phyloP scores from a whole-genome alignment of 2,329 filamentous ascomycete species.

The Claviceps arundinis region DNA sequence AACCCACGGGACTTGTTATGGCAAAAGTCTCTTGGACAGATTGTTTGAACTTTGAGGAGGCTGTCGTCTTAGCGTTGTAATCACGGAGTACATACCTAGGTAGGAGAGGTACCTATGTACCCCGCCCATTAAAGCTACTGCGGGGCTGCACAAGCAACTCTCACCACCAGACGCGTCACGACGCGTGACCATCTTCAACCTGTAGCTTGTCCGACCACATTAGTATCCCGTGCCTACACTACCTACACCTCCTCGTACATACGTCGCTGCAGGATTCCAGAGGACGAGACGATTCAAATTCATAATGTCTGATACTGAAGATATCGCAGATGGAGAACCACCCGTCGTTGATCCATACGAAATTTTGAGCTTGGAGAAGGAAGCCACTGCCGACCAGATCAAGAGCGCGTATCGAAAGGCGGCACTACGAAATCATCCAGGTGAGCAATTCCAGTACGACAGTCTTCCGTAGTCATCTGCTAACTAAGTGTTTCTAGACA shows the following conservation, averaged over 20 bases:
- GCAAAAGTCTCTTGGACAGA: neutral
- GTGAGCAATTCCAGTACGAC: slow-evolving; percentile 30
- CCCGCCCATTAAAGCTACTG: slow-evolving; percentile 4
- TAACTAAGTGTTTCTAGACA: slow-evolving; percentile 41
- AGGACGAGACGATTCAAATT: neutral
- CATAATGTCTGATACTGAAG: slow-evolving; percentile 36
- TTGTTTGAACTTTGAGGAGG: neutral
- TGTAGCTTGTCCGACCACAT: neutral
- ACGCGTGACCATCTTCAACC: slow-evolving; percentile 9
- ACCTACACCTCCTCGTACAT: neutral
- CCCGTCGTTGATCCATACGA: slow-evolving; percentile 65
- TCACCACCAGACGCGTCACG: slow-evolving; percentile 5
- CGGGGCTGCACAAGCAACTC: neutral
- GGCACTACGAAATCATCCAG: slow-evolving; percentile 76
- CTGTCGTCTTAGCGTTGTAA: too few species aligned
- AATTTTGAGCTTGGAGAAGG: slow-evolving; percentile 56
- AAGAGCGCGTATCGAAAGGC: slow-evolving; percentile 86
- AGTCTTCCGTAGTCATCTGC: neutral
- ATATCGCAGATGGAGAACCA: slow-evolving; percentile 41
- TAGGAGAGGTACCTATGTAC: neutral
- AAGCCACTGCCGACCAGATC: slow-evolving; percentile 65
- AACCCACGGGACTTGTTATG: neutral
- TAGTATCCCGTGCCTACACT: neutral
- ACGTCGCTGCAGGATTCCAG: neutral
- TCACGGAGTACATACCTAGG: too few species aligned